Conservation (phyloP, 306 rosid genomes). For the Cucumis melo region DNA sequence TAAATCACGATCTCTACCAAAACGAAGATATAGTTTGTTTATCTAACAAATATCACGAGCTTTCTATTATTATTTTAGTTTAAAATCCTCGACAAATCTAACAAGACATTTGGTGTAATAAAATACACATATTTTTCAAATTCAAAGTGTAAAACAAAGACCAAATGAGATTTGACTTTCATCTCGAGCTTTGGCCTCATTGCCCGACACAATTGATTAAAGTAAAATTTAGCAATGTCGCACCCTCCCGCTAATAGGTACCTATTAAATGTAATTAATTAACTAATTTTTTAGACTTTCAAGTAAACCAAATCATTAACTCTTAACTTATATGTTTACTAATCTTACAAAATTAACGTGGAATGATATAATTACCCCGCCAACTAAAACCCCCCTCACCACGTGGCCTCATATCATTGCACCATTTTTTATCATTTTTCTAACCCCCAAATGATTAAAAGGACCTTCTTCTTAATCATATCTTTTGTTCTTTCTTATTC, state of each 20-base stretch:
- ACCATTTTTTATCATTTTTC: not conserved
- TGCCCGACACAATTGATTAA: not conserved
- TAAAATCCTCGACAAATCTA: too few species aligned
- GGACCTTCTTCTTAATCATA: not conserved
- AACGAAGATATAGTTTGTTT: too few species aligned
- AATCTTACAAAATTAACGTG: not conserved
- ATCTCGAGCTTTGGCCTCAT: not conserved
- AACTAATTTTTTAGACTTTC: too few species aligned
- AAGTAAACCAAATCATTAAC: not conserved
- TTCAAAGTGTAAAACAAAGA: not conserved
- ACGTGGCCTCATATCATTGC: not conserved
- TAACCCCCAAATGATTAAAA: not conserved
- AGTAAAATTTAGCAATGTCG: not conserved
- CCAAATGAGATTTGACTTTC: not conserved
- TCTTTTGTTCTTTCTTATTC: not conserved
- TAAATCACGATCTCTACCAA: too few species aligned
- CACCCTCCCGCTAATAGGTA: not conserved
- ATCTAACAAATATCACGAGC: too few species aligned
- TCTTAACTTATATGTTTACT: not conserved
- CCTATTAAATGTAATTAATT: not conserved
- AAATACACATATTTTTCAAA: too few species aligned
- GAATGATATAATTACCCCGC: conserved; percentile 5
- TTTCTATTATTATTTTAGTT: too few species aligned
- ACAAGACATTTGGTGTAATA: too few species aligned
- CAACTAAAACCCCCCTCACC: not conserved